A percentile compares a stretch with the other conserved stretches of the same genome.
Evolutionary conservation across 2,329 filamentous ascomycete genomes (phyloP).

Genomic region (Pseudogymnoascus sp.): DNA sequence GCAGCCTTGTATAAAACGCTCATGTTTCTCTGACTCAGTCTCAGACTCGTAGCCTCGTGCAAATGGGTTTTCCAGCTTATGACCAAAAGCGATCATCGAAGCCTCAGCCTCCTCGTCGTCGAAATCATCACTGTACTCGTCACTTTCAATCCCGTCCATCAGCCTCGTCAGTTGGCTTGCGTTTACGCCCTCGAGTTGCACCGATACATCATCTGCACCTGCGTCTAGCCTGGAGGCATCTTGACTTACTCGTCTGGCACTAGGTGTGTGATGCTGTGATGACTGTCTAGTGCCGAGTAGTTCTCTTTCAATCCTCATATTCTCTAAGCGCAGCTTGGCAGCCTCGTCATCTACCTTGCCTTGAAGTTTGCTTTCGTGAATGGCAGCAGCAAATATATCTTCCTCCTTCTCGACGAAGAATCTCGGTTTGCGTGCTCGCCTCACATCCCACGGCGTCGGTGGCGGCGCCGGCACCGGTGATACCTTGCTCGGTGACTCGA

Average conservation of each 20-base stretch:
- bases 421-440: constrained; percentile 5
- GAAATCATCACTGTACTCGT: background rate
- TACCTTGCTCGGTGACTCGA: constrained; percentile 25
- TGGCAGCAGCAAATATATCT: constrained; percentile 19
- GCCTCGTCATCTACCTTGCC: background rate
- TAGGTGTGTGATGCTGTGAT: background rate
- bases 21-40: background rate
- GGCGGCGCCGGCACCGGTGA: background rate
- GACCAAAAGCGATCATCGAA: background rate
- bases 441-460: background rate
- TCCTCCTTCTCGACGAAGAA: constrained; percentile 26
- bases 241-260: background rate
- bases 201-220: background rate
- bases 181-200: background rate
- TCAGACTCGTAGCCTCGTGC: background rate
- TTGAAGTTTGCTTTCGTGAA: constrained; percentile 18
- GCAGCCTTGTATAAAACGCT: background rate
- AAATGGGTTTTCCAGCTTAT: background rate
- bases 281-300: background rate
- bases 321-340: background rate
- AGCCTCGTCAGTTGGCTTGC: background rate
- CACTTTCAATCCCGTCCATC: background rate
- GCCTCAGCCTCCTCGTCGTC: background rate
- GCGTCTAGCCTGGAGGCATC: background rate
- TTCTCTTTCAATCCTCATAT: background rate